Evolutionary conservation across 2,329 filamentous ascomycete species (phyloP), one percentile per base, ranked within the genome.

Genomic region (Nemania sp.): DNA sequence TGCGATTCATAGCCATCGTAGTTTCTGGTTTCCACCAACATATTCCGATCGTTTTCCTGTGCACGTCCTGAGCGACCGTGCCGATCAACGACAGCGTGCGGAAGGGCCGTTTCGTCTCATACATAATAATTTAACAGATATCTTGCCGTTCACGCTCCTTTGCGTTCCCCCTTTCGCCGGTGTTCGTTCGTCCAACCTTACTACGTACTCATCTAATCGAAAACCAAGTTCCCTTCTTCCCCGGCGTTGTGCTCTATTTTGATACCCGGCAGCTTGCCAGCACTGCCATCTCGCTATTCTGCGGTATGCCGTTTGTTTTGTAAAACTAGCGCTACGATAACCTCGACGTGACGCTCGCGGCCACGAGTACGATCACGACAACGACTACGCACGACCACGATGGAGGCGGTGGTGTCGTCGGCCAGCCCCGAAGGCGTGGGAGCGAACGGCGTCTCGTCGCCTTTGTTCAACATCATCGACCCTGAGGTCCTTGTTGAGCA

Each of bases 401-500:
- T 83, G 81, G 81, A 83, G 59, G 63, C 69, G 71, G 76, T 80
- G 61, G 75, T 75, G 50, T 74, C 79, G 53, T 70, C 78, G 52
- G 67, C 75, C 63, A 67, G 70, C 59, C 54, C 64, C 20, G 72
- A 74, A 66, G 72, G 71, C 59, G 64, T 76, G 56, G 70, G 73
- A 57, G 59, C 76, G 54, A 81, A 81, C 67, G 80, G 79, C 65
- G 72, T 77, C 49, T 65, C 67, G 40, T 63, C 68, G 30, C 64
- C 79, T 51, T 64, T 79, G 41, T 81, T 84, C 61, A 75, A 77
- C 54, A 75, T 78, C 57, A 75, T 90, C 68, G 88, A 91, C 66
- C 83, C 88, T n/a, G 77, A 75, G 60, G 75, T 82, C 62, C 79
- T 92, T 46, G 79, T 92, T 61, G 85, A 91, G 54, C 86, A 93